Evolutionary conservation across 306 rosid species (phyloP), one percentile per base, ranked within the genome.

Genomic region (Glycyrrhiza uralensis): DNA sequence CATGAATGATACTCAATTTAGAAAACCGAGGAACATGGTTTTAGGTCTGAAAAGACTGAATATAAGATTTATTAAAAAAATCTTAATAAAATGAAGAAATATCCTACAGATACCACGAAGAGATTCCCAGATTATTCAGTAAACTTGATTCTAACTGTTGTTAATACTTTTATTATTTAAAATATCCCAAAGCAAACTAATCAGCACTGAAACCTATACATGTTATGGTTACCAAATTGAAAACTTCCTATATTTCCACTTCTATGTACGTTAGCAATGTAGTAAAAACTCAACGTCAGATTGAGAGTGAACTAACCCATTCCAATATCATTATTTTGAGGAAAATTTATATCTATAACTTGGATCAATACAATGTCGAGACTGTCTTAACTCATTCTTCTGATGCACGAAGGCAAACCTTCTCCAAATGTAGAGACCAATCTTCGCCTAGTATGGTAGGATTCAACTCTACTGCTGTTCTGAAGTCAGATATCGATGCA

Each of bases 391-490:
- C 26, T 78, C 76, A 77, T 55, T 76, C 79, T 66, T 77, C 83
- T 51, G 59, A 82, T 13, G 78, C 82, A 22, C 58, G 77, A 66
- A 81, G 66, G 49, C 79, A 76, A 62, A 81, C 22, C 82, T 74
- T 88, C 81, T 90, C 97, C 44, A 83, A 74, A 50, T 75, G 71
- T 15, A 58, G 57, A 2, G 94, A 65, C 90, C 95, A 88, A 62
- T 88, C 86, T 88, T 70, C 77, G 54, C 95, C 92, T 23, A 88
- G 87, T 71, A 85, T 4, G 28, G 14, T 55, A 76, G 92, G 92
- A 74, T 83, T 86, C 84, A 85, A 20, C 79, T 88, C 89, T 59
- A 81, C 57, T 63, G 92, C 86, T 29, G 84, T 66, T 83, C 65
- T 83, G 41, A 88, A 85, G 51, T 86, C 92, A 69, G 88, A 56